Evolutionary conservation across 2,329 filamentous ascomycete genomes (phyloP).

Genomic region (Fusarium veterinarium): DNA sequence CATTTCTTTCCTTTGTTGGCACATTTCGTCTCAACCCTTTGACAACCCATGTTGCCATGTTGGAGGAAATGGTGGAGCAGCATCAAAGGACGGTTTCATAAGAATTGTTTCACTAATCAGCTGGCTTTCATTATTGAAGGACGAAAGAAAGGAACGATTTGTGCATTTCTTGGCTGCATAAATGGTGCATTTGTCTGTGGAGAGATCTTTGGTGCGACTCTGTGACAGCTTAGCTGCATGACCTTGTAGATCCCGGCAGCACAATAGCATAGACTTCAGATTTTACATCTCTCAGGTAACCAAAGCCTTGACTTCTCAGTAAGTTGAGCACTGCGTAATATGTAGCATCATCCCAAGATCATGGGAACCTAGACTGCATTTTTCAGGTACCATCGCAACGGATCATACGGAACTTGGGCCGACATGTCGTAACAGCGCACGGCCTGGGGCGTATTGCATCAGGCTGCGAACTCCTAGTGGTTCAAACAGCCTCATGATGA

Average conservation of each 20-base stretch:
- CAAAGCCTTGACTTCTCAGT: neutral
- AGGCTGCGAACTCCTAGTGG: slow-evolving; percentile 1
- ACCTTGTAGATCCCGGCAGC: neutral
- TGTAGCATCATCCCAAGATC: neutral
- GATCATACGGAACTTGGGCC: slow-evolving; percentile 21
- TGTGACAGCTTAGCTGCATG: neutral
- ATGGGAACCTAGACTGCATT: slow-evolving; percentile 5
- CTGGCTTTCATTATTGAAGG: neutral
- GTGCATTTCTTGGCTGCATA: slow-evolving; percentile 23
- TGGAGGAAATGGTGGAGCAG: neutral
- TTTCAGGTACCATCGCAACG: slow-evolving; percentile 15
- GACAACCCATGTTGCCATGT: neutral
- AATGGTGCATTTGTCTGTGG: neutral
- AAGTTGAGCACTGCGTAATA: neutral
- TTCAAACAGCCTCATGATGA: neutral
- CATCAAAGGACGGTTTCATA: neutral
- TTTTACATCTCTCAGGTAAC: slow-evolving; percentile 2
- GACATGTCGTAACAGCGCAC: slow-evolving; percentile 6
- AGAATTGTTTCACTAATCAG: neutral
- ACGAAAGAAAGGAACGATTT: neutral
- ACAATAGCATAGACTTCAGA: neutral
- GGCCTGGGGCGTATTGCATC: neutral
- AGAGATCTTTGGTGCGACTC: slow-evolving; percentile 4
- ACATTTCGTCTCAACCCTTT: neutral
- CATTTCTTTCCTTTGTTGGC: neutral